Evolutionary conservation across 2,329 filamentous ascomycete species (phyloP).

Genomic region (Cucurbitaria berberidis): DNA sequence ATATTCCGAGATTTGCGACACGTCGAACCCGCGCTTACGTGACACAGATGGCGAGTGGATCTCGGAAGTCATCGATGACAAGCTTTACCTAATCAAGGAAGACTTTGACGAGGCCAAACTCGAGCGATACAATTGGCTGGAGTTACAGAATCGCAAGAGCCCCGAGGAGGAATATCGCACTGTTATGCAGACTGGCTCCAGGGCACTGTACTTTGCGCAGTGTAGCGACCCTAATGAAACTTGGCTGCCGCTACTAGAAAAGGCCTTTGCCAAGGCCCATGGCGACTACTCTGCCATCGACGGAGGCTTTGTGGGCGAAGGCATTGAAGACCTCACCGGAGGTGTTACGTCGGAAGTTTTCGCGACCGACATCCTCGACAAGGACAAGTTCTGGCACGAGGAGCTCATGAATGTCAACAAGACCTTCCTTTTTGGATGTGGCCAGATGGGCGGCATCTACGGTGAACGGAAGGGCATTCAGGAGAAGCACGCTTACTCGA

Average conservation of each 20-base stretch:
- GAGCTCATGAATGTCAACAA: constrained; percentile 81
- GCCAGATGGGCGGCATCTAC: constrained; percentile 67
- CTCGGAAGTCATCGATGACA: constrained; percentile 89
- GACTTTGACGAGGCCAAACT: constrained; percentile 78
- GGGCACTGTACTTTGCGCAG: constrained; percentile 78
- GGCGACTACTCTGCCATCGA: constrained; percentile 78
- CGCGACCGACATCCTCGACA: constrained; percentile 74
- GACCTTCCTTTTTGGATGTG: constrained; percentile 79
- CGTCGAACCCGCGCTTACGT: constrained; percentile 26
- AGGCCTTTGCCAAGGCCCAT: constrained; percentile 84
- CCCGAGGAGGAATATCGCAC: constrained; percentile 72
- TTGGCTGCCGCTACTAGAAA: constrained; percentile 80
- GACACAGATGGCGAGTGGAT: constrained; percentile 82
- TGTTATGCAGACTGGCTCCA: constrained; percentile 75
- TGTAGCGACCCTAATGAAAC: constrained; percentile 79
- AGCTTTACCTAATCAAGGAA: constrained; percentile 81
- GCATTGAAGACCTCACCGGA: constrained; percentile 66
- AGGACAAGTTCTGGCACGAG: constrained; percentile 82
- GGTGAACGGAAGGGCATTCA: constrained; percentile 59
- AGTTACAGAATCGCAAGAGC: constrained; percentile 72
- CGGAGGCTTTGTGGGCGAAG: constrained; percentile 73
- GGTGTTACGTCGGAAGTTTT: constrained; percentile 74
- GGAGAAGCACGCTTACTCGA: constrained; percentile 62
- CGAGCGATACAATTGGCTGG: constrained; percentile 74
- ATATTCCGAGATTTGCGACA: constrained; percentile 2